Evolutionary conservation across 352 stramenopile genomes (phyloP), one percentile per base, ranked within the genome.

Genomic region (Globisporangium perplexum): DNA sequence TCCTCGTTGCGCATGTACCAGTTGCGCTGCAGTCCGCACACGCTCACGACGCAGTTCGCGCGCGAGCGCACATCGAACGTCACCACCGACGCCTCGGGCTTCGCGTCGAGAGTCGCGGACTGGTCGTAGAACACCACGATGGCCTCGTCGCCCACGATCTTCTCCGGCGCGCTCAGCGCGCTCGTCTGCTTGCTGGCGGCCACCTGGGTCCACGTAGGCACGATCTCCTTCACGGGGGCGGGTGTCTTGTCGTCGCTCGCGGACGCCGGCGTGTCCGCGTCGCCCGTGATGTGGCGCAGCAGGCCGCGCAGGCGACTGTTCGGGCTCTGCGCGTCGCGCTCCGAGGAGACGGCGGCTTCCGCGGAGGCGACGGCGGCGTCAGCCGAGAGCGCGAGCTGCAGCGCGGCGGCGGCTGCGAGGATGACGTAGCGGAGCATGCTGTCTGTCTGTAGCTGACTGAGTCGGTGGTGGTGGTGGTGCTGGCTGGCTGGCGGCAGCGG

Each of bases 71-170:
- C 71, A 49, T 90, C 75, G 39, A 88, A 90, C n/a, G 62, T 65
- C 48, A 90, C 80, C 4, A 87, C 54, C 6, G 77, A 74, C 17
- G 77, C 79, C 62, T 90, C 77, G 38, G 63, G 66, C 31, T 74
- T 65, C 45, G 58, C 59, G n/a, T 60, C 49, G 3, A 54, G 31
- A 41, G 64, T 66, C 28, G 66, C n/a, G 0, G 65, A 59, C 6
- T 66, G 71, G 62, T 90, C 74, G 66, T 77, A 69, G 52, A 88
- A 90, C 44, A 90, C 73, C 6, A 90, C 63, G n/a, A 88, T 74
- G 11, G 74, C 77, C 52, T 86, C 69, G 47, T 73, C 77, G 46
- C 77, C 80, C 15, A 62, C 60, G 44, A 90, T 78, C 57, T 81
- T 86, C 50, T 80, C 71, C 4, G 83, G 58, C 4, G 73, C 56